Evolutionary conservation across 83 land plant species (phyloP), one percentile per base, ranked within the genome.

Genomic region (Picea abies): DNA sequence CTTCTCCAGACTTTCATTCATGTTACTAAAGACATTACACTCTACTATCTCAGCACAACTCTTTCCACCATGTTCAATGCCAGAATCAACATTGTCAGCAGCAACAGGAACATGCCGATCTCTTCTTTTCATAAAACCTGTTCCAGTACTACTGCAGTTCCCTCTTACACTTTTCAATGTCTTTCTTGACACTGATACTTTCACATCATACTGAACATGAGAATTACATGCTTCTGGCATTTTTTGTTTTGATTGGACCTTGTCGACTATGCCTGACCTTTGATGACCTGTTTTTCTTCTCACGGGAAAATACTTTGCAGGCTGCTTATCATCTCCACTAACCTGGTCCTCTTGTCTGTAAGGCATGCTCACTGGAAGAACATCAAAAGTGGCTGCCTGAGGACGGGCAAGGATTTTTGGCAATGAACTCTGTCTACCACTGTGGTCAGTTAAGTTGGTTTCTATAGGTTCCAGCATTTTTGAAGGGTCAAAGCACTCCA

Each of bases 391-490:
- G 12, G 20, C 44, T 72, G 44, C 20, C 32, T 39, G 56, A 41
- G 76, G 56, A 41, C 10, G 15, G 3, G 11, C 44, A 20, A n/a
- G 20, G 23, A 72, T 23, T 41, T 72, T 49, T 15, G 76, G 76
- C 52, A 72, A 22, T 10, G 52, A 39, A 72, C n/a, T 16, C 44
- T 47, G 23, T 44, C 56, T 39, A 41, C 17, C 17, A 35, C 23
- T 44, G 19, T 72, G 52, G 44, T 41, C 76, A 72, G 10, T 8
- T 8, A n/a, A 75, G 64, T 49, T 81, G 4, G 56, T 49, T 58
- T 41, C 61, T 9, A 62, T 35, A 72, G 87, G 78, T 60, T 69
- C 80, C 84, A 70, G 63, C 12, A 58, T 80, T 62, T 75, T 76
- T 26, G 67, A 82, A 63, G 83, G 56, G 20, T 61, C 83, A 56